Conservation (phyloP, 2,329 filamentous ascomycete genomes). For the Ophiostoma himal-ulmi region DNA sequence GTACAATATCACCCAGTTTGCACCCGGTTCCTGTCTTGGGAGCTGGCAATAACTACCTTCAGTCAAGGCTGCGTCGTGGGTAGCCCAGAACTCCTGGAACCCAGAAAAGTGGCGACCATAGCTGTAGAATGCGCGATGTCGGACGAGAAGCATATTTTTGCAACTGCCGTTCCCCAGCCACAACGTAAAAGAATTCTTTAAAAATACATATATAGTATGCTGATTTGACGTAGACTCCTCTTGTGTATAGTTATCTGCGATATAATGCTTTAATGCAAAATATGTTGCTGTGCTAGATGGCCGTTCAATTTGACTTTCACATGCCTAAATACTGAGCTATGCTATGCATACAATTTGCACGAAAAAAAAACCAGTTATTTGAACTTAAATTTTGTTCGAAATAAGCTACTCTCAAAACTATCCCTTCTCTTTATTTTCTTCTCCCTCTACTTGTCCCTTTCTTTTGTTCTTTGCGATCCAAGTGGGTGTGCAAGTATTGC, state of each 20-base stretch:
- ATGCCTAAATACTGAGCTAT: neutral
- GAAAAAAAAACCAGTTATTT: neutral
- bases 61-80: slow-evolving; percentile 13
- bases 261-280: neutral
- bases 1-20: slow-evolving; percentile 30
- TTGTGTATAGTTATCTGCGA: neutral
- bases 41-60: neutral
- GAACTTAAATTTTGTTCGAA: no score
- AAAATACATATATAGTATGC: neutral
- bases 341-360: neutral
- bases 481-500: neutral
- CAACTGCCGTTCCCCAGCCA: neutral
- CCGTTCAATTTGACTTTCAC: neutral
- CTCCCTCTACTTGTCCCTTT: neutral
- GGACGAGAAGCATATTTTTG: neutral
- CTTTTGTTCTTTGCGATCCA: neutral
- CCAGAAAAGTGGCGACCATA: slow-evolving; percentile 6
- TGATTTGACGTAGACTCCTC: neutral
- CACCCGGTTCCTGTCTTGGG: no score
- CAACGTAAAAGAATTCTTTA: neutral
- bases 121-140: slow-evolving; percentile 2
- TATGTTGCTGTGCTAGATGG: neutral
- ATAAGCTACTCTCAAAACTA: no score
- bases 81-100: slow-evolving; percentile 13
- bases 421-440: neutral